phyloP scores from a whole-genome alignment of 768 basidiomycete species.

The Phylloporus arenicola region DNA sequence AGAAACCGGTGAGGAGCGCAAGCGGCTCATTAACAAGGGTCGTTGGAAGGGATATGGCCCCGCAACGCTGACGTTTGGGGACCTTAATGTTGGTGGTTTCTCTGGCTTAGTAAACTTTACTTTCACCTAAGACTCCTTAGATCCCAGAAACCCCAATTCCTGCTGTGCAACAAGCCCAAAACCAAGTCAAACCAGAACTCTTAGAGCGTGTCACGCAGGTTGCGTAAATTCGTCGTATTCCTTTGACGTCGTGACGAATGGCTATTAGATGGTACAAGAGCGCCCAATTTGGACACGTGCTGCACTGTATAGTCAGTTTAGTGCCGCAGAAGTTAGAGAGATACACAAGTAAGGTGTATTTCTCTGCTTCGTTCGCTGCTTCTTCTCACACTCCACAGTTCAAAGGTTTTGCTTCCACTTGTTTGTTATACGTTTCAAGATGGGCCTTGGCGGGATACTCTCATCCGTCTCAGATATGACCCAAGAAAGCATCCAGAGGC shows the following conservation, averaged over 20 bases:
- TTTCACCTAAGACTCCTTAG: constrained; percentile 28
- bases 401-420: constrained; percentile 74
- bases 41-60: constrained; percentile 85
- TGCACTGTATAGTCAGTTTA: constrained; percentile 79
- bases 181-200: constrained; percentile 50
- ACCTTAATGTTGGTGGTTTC: constrained; percentile 36
- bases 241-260: constrained; percentile 8
- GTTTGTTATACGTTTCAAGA: constrained; percentile 88
- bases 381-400: constrained; percentile 41
- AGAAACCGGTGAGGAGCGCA: constrained; percentile 75
- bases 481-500: constrained; percentile 70
- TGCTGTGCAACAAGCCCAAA: constrained; percentile 54
- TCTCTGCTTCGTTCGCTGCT: not conserved
- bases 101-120: not conserved
- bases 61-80: constrained; percentile 61
- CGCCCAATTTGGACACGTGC: constrained; percentile 89
- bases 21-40: constrained; percentile 77
- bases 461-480: constrained; percentile 85
- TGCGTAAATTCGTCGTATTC: not conserved
- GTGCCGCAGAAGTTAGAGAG: constrained; percentile 58
- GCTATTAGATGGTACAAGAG: constrained; percentile 56
- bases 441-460: constrained; percentile 90
- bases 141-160: constrained; percentile 63
- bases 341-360: constrained; percentile 60
- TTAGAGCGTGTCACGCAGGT: constrained; percentile 54